phyloP scores from a whole-genome alignment of 139 green algal species.

The Auxenochlorella protothecoides region DNA sequence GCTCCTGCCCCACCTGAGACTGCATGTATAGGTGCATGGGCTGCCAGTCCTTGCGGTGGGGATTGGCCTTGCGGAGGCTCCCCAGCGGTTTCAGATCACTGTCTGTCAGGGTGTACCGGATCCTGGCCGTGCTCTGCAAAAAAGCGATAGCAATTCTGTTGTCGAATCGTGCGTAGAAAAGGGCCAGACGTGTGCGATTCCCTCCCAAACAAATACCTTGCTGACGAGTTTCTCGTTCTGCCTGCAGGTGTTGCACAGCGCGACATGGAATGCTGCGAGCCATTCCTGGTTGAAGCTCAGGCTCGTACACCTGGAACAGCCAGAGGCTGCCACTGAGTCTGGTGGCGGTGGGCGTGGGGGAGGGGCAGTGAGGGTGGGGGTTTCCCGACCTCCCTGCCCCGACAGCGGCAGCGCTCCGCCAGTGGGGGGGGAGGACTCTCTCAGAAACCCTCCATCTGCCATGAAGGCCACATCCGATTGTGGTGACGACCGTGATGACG shows the following conservation, averaged over 20 bases:
- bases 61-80: constrained; percentile 44
- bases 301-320: constrained; percentile 28
- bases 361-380: too few species aligned
- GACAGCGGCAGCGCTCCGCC: too few species aligned
- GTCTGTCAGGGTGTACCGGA: constrained; percentile 41
- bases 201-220: constrained; percentile 22
- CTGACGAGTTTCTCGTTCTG: constrained; percentile 34
- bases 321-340: background rate
- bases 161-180: background rate
- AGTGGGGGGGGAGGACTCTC: too few species aligned
- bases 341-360: too few species aligned
- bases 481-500: too few species aligned
- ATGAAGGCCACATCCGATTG: too few species aligned
- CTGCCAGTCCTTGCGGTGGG: constrained; percentile 48
- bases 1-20: constrained; percentile 27
- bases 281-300: constrained; percentile 38
- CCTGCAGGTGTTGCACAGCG: constrained; percentile 41
- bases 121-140: constrained; percentile 36
- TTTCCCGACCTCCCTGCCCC: too few species aligned
- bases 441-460: too few species aligned
- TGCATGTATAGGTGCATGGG: constrained; percentile 57
- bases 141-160: background rate
- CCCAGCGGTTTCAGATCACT: constrained; percentile 44
- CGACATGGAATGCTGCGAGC: constrained; percentile 29
- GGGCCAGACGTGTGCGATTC: background rate